Evolutionary conservation across 805 yeast species (phyloP).

Genomic region (Ogataea methylovora): DNA sequence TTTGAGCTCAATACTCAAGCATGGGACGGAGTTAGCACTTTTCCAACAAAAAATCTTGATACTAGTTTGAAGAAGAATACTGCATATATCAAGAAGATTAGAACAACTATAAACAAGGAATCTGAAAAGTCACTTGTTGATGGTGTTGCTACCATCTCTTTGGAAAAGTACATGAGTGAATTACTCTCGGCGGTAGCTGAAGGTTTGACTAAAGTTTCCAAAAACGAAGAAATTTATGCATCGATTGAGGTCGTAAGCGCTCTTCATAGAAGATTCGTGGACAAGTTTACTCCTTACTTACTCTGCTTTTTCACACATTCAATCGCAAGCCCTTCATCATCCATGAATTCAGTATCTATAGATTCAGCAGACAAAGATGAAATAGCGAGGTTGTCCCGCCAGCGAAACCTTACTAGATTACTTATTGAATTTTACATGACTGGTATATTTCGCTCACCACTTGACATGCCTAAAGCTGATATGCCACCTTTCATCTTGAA

Average conservation of each 20-base stretch:
- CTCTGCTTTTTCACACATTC: slow-evolving; percentile 33
- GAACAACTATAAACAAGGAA: slow-evolving; percentile 49
- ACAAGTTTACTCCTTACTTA: slow-evolving; percentile 42
- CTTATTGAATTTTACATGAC: slow-evolving; percentile 50
- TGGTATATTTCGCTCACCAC: slow-evolving; percentile 44
- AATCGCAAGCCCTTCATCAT: slow-evolving; percentile 29
- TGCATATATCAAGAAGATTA: slow-evolving; percentile 66
- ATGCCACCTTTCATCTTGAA: slow-evolving; percentile 37
- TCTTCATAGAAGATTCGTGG: slow-evolving; percentile 67
- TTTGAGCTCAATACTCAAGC: slow-evolving; percentile 36
- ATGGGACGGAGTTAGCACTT: slow-evolving; percentile 43
- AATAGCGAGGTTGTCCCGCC: slow-evolving; percentile 29
- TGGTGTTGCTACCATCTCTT: slow-evolving; percentile 54
- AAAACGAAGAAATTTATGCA: slow-evolving; percentile 51
- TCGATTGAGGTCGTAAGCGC: slow-evolving; percentile 63
- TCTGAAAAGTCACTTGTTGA: slow-evolving; percentile 39
- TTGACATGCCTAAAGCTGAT: slow-evolving; percentile 32
- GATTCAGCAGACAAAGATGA: slow-evolving; percentile 37
- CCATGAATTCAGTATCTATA: slow-evolving; percentile 9
- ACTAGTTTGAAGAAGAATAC: slow-evolving; percentile 77
- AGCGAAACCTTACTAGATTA: slow-evolving; percentile 41
- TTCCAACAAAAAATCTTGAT: slow-evolving; percentile 37
- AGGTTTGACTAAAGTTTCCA: slow-evolving; percentile 44
- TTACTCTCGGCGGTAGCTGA: slow-evolving; percentile 56
- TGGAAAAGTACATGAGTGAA: slow-evolving; percentile 73